phyloP scores from a whole-genome alignment of 306 rosid genomes.

The Fragaria vesca region DNA sequence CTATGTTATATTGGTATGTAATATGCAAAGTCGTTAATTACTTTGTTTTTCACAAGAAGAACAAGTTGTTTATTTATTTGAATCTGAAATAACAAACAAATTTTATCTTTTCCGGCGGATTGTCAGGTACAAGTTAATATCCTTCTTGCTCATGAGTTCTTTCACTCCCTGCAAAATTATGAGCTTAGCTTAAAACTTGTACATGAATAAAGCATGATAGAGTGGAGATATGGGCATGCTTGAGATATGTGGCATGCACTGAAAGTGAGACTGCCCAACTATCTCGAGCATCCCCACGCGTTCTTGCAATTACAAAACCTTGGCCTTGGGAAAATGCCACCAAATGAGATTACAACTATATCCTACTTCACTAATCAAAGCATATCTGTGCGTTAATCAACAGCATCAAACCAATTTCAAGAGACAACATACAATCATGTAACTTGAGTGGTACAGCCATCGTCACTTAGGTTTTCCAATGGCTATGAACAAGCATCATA shows the following conservation, averaged over 20 bases:
- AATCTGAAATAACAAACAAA: too few relatives aligned
- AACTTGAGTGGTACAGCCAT: not conserved
- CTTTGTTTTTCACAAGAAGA: too few relatives aligned
- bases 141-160: too few relatives aligned
- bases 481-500: conserved; percentile 25
- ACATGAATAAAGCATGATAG: too few relatives aligned
- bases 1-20: too few relatives aligned
- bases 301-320: conserved; percentile 2
- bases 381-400: not conserved
- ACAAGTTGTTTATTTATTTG: too few relatives aligned
- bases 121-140: too few relatives aligned
- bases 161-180: too few relatives aligned
- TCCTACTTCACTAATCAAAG: not conserved
- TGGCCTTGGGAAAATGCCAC: conserved; percentile 18
- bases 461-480: not conserved
- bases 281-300: conserved; percentile 19
- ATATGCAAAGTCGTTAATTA: too few relatives aligned
- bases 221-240: not conserved
- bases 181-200: too few relatives aligned
- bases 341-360: not conserved
- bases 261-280: not conserved
- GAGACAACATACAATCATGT: not conserved
- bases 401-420: not conserved
- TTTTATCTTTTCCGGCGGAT: too few relatives aligned
- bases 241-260: conserved; percentile 4